Percentiles rank a stretch among this genome's conserved stretches.
phyloP scores from a whole-genome alignment of 345 rosid genomes.

The Eucalyptus erythrocorys region DNA sequence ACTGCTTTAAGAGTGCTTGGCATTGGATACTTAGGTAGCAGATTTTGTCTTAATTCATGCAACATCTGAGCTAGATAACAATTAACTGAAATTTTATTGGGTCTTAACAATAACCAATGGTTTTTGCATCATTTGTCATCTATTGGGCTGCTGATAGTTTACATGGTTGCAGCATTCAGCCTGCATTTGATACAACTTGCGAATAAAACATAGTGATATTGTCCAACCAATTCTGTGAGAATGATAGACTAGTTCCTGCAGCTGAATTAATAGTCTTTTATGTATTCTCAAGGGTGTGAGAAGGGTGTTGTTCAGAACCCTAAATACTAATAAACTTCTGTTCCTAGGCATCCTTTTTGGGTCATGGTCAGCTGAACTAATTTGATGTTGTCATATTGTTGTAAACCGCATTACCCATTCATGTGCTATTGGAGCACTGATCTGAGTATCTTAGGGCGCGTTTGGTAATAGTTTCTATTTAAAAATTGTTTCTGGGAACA shows the following conservation, averaged over 20 bases:
- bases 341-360: neutral
- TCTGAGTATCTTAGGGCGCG: too few relatives aligned
- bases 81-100: neutral
- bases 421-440: neutral
- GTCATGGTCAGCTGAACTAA: neutral
- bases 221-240: neutral
- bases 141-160: neutral
- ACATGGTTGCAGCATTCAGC: neutral
- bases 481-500: too few relatives aligned
- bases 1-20: neutral
- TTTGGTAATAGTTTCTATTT: too few relatives aligned
- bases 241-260: neutral
- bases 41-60: neutral
- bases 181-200: neutral
- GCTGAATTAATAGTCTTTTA: slow-evolving; percentile 78
- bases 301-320: slow-evolving; percentile 79
- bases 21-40: neutral
- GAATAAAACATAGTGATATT: neutral
- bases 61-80: neutral
- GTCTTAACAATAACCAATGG: neutral
- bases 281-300: slow-evolving; percentile 68
- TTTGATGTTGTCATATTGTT: too few relatives aligned
- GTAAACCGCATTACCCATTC: neutral
- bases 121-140: neutral
- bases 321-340: slow-evolving; percentile 48